phyloP scores from a whole-genome alignment of 805 yeast species.

The Kodamaea kaohsiungensis region DNA sequence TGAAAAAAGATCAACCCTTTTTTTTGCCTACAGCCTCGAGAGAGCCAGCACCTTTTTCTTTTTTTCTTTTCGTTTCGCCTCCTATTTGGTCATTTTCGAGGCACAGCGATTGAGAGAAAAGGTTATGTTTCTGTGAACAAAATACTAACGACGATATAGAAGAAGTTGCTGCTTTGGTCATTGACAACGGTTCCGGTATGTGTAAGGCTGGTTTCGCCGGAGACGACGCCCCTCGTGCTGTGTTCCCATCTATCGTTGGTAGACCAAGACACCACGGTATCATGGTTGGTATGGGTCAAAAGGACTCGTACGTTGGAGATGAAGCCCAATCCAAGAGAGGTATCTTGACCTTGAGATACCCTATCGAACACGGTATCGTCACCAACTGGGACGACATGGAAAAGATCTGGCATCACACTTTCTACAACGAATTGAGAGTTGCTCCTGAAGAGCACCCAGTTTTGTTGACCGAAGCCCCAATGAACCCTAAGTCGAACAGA shows the following conservation, averaged over 20 bases:
- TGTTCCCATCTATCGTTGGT: slow-evolving; percentile 99
- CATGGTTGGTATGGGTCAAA: slow-evolving; percentile 99
- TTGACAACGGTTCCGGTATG: slow-evolving; percentile 99
- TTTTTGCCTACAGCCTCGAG: not conserved
- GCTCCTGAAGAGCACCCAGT: slow-evolving; percentile 99
- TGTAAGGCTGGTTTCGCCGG: slow-evolving; percentile 99
- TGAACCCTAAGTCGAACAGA: slow-evolving; percentile 99
- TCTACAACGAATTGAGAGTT: slow-evolving; percentile 99
- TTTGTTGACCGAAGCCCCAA: slow-evolving; percentile 98
- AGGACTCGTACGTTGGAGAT: slow-evolving; percentile 99
- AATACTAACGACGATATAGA: slow-evolving; percentile 37
- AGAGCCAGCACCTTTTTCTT: not conserved
- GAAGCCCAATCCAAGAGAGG: slow-evolving; percentile 99
- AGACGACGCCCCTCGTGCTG: slow-evolving; percentile 99
- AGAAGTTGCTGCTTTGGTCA: slow-evolving; percentile 69
- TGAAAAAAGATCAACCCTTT: slow-evolving; percentile 4
- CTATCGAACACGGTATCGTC: slow-evolving; percentile 99
- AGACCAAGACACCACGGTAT: slow-evolving; percentile 99
- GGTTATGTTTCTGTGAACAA: not conserved
- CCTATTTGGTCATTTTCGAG: not conserved
- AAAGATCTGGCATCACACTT: slow-evolving; percentile 99
- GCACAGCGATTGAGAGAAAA: not conserved
- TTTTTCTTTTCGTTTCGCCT: not conserved
- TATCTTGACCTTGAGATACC: slow-evolving; percentile 97
- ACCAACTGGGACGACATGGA: slow-evolving; percentile 99